Evolutionary conservation across 2,329 filamentous ascomycete genomes (phyloP).

Genomic region (Paraphaeosphaeria minitans): DNA sequence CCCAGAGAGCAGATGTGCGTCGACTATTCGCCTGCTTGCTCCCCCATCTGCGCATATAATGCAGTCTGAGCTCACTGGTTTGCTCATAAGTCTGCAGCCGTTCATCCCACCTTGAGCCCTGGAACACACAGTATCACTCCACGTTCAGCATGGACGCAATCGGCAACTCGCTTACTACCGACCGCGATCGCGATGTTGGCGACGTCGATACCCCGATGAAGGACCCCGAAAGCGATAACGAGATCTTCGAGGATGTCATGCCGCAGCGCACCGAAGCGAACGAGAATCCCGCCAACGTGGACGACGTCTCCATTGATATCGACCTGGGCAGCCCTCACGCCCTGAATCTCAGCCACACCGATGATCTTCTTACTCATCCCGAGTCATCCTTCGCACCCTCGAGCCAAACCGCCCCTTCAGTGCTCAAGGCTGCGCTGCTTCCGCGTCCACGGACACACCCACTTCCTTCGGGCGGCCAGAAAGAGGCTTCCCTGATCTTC

Average conservation of each 20-base stretch:
- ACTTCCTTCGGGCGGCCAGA: slow-evolving; percentile 60
- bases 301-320: neutral
- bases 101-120: slow-evolving; percentile 15
- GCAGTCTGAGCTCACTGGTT: neutral
- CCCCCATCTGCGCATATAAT: slow-evolving; percentile 3
- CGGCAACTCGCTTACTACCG: neutral
- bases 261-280: neutral
- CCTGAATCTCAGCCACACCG: neutral
- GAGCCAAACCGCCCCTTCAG: slow-evolving; percentile 25
- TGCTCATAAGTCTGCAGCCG: neutral
- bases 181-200: too few species aligned
- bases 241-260: slow-evolving; percentile 3
- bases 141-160: neutral
- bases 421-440: slow-evolving; percentile 46
- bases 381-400: slow-evolving; percentile 53
- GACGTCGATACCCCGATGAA: neutral
- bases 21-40: neutral
- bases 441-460: slow-evolving; percentile 60
- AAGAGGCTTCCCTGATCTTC: slow-evolving; percentile 63
- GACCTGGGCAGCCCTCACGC: slow-evolving; percentile 1
- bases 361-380: slow-evolving; percentile 52
- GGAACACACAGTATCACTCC: neutral
- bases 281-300: neutral
- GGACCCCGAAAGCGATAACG: neutral
- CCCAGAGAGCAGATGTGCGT: neutral